Conservation (phyloP, 2,329 filamentous ascomycete species). For the Penicillium psychrosexuale region DNA sequence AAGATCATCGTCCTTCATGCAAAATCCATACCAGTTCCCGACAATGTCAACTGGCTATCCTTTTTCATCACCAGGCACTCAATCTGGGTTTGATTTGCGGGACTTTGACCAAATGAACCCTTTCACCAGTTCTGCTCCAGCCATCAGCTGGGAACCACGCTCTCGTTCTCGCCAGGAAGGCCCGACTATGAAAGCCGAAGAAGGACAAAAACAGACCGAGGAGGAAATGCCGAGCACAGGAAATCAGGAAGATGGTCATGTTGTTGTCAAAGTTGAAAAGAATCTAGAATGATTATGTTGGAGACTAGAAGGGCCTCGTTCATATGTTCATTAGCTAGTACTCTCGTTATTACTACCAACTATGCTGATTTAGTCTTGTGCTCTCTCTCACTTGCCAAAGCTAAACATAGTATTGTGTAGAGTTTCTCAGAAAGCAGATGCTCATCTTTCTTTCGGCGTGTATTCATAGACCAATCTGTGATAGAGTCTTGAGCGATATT, state of each 20-base stretch:
- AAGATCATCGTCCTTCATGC: background rate
- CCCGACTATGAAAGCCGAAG: background rate
- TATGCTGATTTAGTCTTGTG: background rate
- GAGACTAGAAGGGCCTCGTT: background rate
- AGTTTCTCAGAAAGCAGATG: background rate
- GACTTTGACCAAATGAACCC: background rate
- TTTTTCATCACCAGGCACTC: background rate
- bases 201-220: background rate
- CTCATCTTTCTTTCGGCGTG: background rate
- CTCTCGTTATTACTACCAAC: background rate
- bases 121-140: background rate
- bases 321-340: background rate
- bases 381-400: background rate
- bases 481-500: background rate
- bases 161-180: background rate
- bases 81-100: background rate
- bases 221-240: background rate
- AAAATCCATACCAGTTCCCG: background rate
- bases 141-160: slow-evolving; percentile 5
- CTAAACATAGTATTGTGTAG: background rate
- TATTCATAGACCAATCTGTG: background rate
- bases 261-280: background rate
- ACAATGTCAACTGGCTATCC: background rate
- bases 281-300: background rate
- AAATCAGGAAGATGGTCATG: background rate